Percentiles rank a stretch among this genome's conserved stretches.
Evolutionary conservation across 1,284 basidiomycete species (phyloP).

Genomic region (Malassezia dermatis): DNA sequence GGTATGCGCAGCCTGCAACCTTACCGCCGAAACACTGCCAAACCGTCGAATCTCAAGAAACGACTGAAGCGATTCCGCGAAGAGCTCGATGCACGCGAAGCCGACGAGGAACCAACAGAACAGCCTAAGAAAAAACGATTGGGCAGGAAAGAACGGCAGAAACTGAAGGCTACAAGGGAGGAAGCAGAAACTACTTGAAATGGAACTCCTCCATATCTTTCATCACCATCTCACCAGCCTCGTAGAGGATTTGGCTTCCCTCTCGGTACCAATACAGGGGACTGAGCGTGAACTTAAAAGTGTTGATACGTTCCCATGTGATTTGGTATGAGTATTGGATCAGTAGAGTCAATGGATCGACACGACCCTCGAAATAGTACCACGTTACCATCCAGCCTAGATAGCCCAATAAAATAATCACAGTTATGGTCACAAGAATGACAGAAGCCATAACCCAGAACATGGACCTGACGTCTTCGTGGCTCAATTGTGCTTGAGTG

Average conservation of each 20-base stretch:
- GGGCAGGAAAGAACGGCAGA: conserved; percentile 34
- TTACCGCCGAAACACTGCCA: conserved; percentile 58
- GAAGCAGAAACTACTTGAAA: neutral
- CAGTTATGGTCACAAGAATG: conserved; percentile 19
- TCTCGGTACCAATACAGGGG: neutral
- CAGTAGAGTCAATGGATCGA: conserved; percentile 23
- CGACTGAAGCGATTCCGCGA: conserved; percentile 65
- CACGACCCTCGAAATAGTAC: conserved; percentile 28
- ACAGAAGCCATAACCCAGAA: conserved; percentile 29
- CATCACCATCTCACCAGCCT: conserved; percentile 1
- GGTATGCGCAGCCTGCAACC: conserved; percentile 81
- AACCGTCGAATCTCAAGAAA: conserved; percentile 58
- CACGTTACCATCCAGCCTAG: conserved; percentile 29
- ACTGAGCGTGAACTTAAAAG: neutral
- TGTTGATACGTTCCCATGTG: neutral
- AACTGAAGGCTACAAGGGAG: conserved; percentile 18
- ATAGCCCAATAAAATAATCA: conserved; percentile 27
- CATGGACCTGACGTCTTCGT: conserved; percentile 20
- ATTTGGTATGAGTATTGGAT: neutral
- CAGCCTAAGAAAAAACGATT: conserved; percentile 50
- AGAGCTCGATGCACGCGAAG: conserved; percentile 50
- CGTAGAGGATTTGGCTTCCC: neutral
- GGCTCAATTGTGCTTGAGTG: neutral
- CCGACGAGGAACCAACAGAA: conserved; percentile 24
- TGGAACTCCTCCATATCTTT: conserved; percentile 4